A percentile compares a stretch with the other conserved stretches of the same genome.
phyloP scores from a whole-genome alignment of 139 green algal species.

The Coelastrella sp. region DNA sequence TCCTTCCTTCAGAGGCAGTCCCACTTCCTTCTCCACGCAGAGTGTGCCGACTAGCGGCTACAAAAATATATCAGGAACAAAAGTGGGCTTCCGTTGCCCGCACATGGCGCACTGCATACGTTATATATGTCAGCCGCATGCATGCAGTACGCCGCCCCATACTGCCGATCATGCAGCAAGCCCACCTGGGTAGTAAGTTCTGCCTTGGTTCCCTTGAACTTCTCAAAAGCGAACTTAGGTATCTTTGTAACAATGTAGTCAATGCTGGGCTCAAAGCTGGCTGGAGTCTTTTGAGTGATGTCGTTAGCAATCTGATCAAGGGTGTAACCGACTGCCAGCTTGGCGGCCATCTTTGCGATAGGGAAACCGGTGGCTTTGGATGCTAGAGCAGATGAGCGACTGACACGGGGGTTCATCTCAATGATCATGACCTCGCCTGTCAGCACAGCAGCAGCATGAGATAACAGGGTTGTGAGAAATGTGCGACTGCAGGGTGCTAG shows the following conservation, averaged over 20 bases:
- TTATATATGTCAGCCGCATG: no score
- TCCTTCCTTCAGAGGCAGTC: no score
- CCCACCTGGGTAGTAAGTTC: conserved; percentile 92
- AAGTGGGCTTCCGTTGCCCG: no score
- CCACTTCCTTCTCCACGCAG: no score
- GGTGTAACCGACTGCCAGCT: conserved; percentile 97
- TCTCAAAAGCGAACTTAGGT: conserved; percentile 97
- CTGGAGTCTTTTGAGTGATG: conserved; percentile 99
- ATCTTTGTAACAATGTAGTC: conserved; percentile 99
- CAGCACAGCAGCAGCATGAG: conserved; percentile 36
- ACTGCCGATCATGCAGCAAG: neutral
- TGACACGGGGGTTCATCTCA: conserved; percentile 99
- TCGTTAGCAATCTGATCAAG: conserved; percentile 99
- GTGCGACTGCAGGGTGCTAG: no score
- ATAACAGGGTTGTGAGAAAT: neutral
- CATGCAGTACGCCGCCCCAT: neutral
- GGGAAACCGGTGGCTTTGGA: conserved; percentile 98
- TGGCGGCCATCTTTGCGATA: conserved; percentile 99
- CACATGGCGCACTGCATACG: no score
- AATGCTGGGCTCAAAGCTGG: conserved; percentile 99
- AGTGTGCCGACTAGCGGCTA: no score
- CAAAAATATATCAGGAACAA: no score
- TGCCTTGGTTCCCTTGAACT: conserved; percentile 95
- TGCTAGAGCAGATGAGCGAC: conserved; percentile 96
- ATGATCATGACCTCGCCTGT: conserved; percentile 98